Evolutionary conservation across 805 yeast genomes (phyloP), one percentile per base, ranked within the genome.

Genomic region (Yamadazyma phyllophila): DNA sequence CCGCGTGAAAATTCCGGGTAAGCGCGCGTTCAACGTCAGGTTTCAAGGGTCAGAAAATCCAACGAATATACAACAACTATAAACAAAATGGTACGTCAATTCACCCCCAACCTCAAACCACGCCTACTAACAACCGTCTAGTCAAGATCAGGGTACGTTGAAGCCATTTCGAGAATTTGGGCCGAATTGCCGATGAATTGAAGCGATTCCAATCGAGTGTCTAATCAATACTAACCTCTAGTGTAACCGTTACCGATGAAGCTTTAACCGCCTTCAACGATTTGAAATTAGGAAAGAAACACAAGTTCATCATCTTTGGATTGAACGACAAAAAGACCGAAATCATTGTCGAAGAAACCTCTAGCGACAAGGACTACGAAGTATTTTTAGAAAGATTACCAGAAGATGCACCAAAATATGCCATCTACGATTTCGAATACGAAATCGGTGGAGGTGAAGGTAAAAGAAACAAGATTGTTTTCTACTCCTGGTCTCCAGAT

Each of bases 371-470:
- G 32, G 86, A 83, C 58, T 94, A 94, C 73, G 98, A 94, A 60
- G 72, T 81, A 32, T 94, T 94, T 72, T 72, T 92, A 60, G 89
- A 81, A 66, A 81, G 86, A 63, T 81, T 94, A 61, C 97, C 98
- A 59, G 99, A 94, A 76, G 81, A 87, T 66, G 97, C 92, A 65
- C 89, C 97, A 74, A 83, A 91, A 69, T 94, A 94, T 69, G 99
- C 98, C 49, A 83, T 94, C 46, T 94, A 89, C 74, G 98, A 92
- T 74, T 92, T 94, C 61, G 97, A 92, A 75, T 94, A 91, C 72
- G 96, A 90, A 70, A 74, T 88, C 49, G 81, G 85, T 55, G 82
- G 80, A 43, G 91, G 89, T 59, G 98, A 92, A 72, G 99, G 99
- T 67, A 90, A 89, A 80, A 87, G 96, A 78, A 80, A 83, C 55